Percentiles rank a stretch among this genome's conserved stretches.
These are phyloP conservation scores for Penicillium argentinense DNA, from an alignment of 495 filamentous ascomycete species.

Conservation along the genomic window DNA sequence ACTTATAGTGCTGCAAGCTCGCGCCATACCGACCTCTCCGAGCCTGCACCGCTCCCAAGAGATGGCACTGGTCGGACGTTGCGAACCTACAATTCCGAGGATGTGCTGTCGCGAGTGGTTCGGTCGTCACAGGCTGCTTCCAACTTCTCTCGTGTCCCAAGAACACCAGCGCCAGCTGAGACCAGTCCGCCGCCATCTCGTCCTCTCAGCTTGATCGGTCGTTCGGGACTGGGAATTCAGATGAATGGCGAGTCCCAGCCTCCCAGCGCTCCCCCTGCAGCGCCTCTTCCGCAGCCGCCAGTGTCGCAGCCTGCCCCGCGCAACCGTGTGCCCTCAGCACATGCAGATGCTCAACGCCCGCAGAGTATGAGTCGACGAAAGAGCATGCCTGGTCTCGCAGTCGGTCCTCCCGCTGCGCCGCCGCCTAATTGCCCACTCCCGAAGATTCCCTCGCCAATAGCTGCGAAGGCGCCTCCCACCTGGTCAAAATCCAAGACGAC, in stretches of 20 bases:
- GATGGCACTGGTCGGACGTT: conserved; percentile 18
- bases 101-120: conserved; percentile 25
- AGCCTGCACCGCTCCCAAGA: conserved; percentile 9
- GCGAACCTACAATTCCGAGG: conserved; percentile 37
- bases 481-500: not conserved
- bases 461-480: conserved; percentile 9
- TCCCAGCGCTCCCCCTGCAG: not conserved
- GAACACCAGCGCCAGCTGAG: conserved; percentile 9
- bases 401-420: conserved; percentile 61
- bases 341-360: conserved; percentile 4
- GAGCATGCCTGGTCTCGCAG: conserved; percentile 57
- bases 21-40: conserved; percentile 19
- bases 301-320: conserved; percentile 4
- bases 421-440: conserved; percentile 65
- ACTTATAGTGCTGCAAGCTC: conserved; percentile 31
- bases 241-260: conserved; percentile 3
- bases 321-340: conserved; percentile 3
- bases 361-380: conserved; percentile 38
- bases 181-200: conserved; percentile 16
- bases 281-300: conserved; percentile 2
- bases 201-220: conserved; percentile 20
- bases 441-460: conserved; percentile 49
- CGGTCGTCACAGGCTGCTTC: conserved; percentile 14
- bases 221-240: conserved; percentile 15
- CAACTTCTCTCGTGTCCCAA: conserved; percentile 28